Evolutionary conservation across 2,329 filamentous ascomycete genomes (phyloP), one percentile per base, ranked within the genome.

Genomic region (Alternaria brassicicola): DNA sequence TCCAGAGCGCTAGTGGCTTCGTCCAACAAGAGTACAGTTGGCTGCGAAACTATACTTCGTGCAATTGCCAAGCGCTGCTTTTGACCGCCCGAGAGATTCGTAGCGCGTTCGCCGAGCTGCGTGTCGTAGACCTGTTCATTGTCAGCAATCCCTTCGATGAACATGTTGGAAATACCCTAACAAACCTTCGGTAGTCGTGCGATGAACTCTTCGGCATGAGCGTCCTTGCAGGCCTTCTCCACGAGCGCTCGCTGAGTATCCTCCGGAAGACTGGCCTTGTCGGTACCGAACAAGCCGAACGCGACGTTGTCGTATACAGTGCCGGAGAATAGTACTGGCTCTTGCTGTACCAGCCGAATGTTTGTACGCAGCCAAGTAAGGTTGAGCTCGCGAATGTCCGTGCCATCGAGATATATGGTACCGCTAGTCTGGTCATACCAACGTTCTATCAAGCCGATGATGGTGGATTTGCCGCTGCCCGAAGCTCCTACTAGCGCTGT

Each of bases 31-130:
- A 98, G 83, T 67, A 98, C 87, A 78, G 92, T 95, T 1, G 93
- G 93, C 68, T 97, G 90, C 21, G 89, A 93, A 36, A 97, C 91
- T 57, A 97, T 87, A 33, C 93, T 93, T 70, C 93, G 85, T 6
- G 93, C 93, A 77, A 97, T 97, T 6, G 93, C 93, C 72, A 98
- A 94, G 65, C 94, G 90, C 78, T 98, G 94, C 78, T 97, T 97
- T 78, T 98, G 94, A 30, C 94, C 94, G 74, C 95, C 95, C 49
- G 91, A 96, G 9, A 98, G 84, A 55, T 97, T 82, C 76, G 96
- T 95, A 4, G 94, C 94, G 62, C 93, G 89, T 78, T 97, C 92
- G 55, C 94, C 95, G 17, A 99, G 92, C 64, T 96, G 88, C 0
- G 94, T 98, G 63, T 97, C 86, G 70, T 98, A 98, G 1, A 91